Percentiles rank a stretch among this genome's conserved stretches.
phyloP scores from a whole-genome alignment of 2,329 filamentous ascomycete species.

The Keithomyces neogunnii region DNA sequence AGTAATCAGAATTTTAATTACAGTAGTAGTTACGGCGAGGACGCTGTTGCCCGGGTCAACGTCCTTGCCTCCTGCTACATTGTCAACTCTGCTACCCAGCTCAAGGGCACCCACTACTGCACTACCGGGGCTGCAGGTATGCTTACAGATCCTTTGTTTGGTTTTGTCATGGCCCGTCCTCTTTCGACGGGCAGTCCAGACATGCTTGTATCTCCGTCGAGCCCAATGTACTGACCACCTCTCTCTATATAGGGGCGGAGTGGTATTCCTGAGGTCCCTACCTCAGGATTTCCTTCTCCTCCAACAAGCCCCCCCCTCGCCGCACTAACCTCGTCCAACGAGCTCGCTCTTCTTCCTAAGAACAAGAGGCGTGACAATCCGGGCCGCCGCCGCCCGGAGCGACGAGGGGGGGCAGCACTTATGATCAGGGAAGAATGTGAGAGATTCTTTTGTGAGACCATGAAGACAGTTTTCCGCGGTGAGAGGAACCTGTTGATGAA shows the following conservation, averaged over 20 bases:
- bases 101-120: conserved; percentile 90
- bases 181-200: too few relatives aligned
- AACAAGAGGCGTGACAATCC: conserved; percentile 35
- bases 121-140: conserved; percentile 78
- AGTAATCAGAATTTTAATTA: conserved; percentile 59
- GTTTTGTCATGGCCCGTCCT: neutral
- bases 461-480: conserved; percentile 91
- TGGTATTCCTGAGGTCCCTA: conserved; percentile 91
- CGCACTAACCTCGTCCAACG: conserved; percentile 59
- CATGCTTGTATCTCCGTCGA: too few relatives aligned
- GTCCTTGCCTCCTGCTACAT: conserved; percentile 89
- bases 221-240: conserved; percentile 10
- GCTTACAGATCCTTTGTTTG: conserved; percentile 13
- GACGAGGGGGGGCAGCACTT: conserved; percentile 87
- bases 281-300: conserved; percentile 77
- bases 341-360: conserved; percentile 57
- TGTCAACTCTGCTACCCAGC: conserved; percentile 62
- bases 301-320: conserved; percentile 84
- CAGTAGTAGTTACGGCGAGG: conserved; percentile 72
- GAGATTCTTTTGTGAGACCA: conserved; percentile 98
- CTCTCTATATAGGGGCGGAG: conserved; percentile 55
- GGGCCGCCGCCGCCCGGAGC: conserved; percentile 33
- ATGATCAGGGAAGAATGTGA: conserved; percentile 99
- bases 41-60: conserved; percentile 55
- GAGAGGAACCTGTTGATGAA: conserved; percentile 70